These are phyloP conservation scores for Tylopilus sp. DNA, from an alignment of 1,284 basidiomycete species.

Conservation along the genomic window DNA sequence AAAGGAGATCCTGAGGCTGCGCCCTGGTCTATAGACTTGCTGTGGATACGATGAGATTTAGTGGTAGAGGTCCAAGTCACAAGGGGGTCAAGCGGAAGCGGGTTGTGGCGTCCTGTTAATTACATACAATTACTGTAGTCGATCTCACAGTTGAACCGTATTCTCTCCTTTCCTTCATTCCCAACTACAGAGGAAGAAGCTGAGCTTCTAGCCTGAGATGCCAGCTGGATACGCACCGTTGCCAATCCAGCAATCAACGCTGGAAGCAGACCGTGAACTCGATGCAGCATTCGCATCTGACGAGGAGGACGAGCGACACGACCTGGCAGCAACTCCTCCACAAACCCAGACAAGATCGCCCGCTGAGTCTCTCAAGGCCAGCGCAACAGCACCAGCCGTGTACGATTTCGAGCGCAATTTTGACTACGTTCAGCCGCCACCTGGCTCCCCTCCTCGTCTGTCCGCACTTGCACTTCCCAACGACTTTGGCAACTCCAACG, in stretches of 20 bases:
- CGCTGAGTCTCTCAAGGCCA: conserved; percentile 5
- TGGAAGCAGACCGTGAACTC: conserved; percentile 57
- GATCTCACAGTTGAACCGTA: no score
- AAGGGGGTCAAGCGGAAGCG: no score
- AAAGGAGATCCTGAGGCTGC: conserved; percentile 1
- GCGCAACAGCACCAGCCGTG: conserved; percentile 30
- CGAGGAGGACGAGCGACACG: conserved; percentile 48
- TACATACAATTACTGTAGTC: no score
- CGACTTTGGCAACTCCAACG: conserved; percentile 79
- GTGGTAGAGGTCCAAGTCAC: no score
- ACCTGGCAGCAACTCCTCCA: conserved; percentile 35
- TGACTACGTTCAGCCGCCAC: conserved; percentile 69
- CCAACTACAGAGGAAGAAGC: no score
- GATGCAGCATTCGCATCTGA: conserved; percentile 63
- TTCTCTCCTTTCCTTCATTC: neutral
- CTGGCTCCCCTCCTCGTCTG: conserved; percentile 73
- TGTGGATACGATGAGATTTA: no score
- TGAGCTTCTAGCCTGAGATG: no score
- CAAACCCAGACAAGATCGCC: conserved; percentile 10
- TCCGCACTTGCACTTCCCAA: conserved; percentile 60
- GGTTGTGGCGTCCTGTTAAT: no score
- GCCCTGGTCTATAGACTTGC: neutral
- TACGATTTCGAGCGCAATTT: conserved; percentile 87
- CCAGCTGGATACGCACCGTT: conserved; percentile 50
- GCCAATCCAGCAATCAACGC: conserved; percentile 43